Conservation (phyloP, 176 grass and related monocot species). For the Oryza meridionalis region DNA sequence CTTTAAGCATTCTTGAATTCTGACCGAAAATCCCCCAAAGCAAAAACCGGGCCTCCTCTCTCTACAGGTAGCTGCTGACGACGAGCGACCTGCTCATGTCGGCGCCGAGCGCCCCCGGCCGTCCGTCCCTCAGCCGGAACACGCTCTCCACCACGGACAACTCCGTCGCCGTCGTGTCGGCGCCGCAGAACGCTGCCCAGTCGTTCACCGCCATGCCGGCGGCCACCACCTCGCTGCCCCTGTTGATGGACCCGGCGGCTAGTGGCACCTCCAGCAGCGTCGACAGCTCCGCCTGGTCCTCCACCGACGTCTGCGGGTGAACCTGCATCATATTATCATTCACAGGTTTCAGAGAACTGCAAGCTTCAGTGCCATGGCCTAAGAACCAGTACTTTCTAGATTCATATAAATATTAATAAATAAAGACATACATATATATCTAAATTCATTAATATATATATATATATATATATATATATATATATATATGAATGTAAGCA, state of each 20-base stretch:
- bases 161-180: constrained; percentile 82
- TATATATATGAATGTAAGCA: no score
- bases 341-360: background rate
- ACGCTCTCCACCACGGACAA: constrained; percentile 74
- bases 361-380: no score
- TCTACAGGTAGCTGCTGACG: constrained; percentile 47
- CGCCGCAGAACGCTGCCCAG: constrained; percentile 85
- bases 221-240: constrained; percentile 74
- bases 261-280: constrained; percentile 93
- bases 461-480: no score
- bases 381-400: no score
- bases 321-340: constrained; percentile 43
- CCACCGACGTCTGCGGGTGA: constrained; percentile 82
- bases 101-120: constrained; percentile 46
- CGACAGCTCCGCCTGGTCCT: constrained; percentile 90
- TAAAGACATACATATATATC: no score
- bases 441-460: no score
- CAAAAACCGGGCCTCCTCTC: background rate
- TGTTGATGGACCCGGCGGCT: constrained; percentile 76
- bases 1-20: no score
- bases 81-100: constrained; percentile 73
- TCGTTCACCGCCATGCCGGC: constrained; percentile 79
- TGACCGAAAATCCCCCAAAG: no score
- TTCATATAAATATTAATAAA: no score
- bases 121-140: constrained; percentile 74